Evolutionary conservation across 805 yeast genomes (phyloP).

Genomic region (Ogataea henricii): DNA sequence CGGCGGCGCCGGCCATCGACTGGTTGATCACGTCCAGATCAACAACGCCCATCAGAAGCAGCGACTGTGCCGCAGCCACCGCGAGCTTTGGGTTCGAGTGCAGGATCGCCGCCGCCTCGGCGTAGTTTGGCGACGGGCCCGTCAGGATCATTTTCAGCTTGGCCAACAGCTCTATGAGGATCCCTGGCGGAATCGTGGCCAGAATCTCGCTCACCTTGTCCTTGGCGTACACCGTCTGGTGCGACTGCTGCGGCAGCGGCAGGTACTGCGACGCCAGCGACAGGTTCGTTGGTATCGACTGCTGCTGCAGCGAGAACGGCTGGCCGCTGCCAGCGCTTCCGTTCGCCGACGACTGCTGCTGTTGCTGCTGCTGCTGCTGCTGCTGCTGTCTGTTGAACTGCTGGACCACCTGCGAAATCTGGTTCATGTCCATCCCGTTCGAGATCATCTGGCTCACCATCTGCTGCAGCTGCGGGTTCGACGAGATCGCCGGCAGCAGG

Average conservation of each 20-base stretch:
- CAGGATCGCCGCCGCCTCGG: constrained; percentile 54
- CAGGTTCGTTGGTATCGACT: constrained; percentile 44
- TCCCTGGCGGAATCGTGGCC: constrained; percentile 68
- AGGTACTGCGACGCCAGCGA: constrained; percentile 57
- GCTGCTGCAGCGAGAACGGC: constrained; percentile 16
- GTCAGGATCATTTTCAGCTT: constrained; percentile 59
- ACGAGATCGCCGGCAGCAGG: constrained; percentile 27
- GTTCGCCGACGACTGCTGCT: no score
- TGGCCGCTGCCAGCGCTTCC: constrained; percentile 14
- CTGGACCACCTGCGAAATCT: constrained; percentile 32
- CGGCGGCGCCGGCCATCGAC: constrained; percentile 44
- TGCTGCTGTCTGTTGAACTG: constrained; percentile 30
- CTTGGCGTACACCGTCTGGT: constrained; percentile 40
- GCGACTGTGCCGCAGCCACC: constrained; percentile 69
- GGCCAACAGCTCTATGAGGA: constrained; percentile 66
- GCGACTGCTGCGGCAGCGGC: constrained; percentile 47
- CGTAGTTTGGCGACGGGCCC: constrained; percentile 51
- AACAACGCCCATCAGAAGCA: constrained; percentile 74
- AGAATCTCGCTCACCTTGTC: constrained; percentile 64
- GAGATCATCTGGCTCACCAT: constrained; percentile 39
- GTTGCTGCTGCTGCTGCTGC: no score
- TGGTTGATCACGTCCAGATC: constrained; percentile 68
- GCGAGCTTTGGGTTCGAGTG: constrained; percentile 59
- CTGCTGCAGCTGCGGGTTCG: constrained; percentile 36
- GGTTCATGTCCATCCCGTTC: constrained; percentile 38